Conservation (phyloP, 2,329 filamentous ascomycete species). For the Xylariaceae sp. region DNA sequence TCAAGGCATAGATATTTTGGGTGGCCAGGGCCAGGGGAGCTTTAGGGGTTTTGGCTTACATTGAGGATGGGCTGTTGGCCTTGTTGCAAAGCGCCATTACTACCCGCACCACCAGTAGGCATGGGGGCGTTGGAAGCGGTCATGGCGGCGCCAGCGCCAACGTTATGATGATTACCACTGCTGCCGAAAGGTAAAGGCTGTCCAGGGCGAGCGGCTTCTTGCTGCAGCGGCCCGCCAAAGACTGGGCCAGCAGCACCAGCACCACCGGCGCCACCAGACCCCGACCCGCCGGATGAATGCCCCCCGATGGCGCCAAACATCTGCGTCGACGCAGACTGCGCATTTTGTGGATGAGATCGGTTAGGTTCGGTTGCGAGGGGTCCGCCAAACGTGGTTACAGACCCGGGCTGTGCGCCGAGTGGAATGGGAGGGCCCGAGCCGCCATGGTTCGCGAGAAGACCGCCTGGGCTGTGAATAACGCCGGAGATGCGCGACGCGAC, state of each 20-base stretch:
- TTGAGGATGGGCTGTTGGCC: slow-evolving; percentile 63
- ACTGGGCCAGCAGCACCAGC: slow-evolving; percentile 43
- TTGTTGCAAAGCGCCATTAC: slow-evolving; percentile 26
- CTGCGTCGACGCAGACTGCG: slow-evolving; percentile 47
- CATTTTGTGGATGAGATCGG: slow-evolving; percentile 50
- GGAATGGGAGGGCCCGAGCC: slow-evolving; percentile 52
- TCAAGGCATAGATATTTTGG: background rate
- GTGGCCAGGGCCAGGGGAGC: background rate
- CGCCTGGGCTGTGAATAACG: slow-evolving; percentile 88
- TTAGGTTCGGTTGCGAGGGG: slow-evolving; percentile 51
- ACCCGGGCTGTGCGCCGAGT: slow-evolving; percentile 49
- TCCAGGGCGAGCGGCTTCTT: slow-evolving; percentile 52
- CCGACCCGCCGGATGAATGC: slow-evolving; percentile 23
- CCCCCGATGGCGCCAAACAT: slow-evolving; percentile 46
- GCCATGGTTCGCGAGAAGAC: slow-evolving; percentile 72
- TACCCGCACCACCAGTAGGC: slow-evolving; percentile 37
- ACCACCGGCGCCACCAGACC: slow-evolving; percentile 54
- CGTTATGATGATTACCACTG: slow-evolving; percentile 40
- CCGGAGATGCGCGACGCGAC: slow-evolving; percentile 76
- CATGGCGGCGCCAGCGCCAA: slow-evolving; percentile 48
- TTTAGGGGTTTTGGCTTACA: slow-evolving; percentile 39
- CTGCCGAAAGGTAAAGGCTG: slow-evolving; percentile 59
- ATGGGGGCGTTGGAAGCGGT: slow-evolving; percentile 33
- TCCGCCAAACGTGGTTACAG: slow-evolving; percentile 49
- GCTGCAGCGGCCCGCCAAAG: slow-evolving; percentile 66